Evolutionary conservation across 2,329 filamentous ascomycete genomes (phyloP).

Genomic region (Chrysosporium queenslandicum): DNA sequence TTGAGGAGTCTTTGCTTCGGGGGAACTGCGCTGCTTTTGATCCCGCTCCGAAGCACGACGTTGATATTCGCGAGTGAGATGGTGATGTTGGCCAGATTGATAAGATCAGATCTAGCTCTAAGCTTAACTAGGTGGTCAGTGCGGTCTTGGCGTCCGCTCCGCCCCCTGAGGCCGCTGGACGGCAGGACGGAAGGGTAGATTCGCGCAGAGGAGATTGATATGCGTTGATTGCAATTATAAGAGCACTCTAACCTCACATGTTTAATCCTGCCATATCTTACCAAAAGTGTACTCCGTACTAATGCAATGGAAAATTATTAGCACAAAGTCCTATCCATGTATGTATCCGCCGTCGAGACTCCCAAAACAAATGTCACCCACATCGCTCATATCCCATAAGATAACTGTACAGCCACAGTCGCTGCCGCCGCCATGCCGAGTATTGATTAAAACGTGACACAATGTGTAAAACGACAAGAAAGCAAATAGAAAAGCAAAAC

Average conservation of each 20-base stretch:
- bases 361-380: not conserved
- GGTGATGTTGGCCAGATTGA: slow-evolving; percentile 3
- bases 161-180: not conserved
- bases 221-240: no score
- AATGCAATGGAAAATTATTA: not conserved
- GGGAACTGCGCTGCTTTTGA: not conserved
- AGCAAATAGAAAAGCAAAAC: not conserved
- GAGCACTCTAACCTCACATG: not conserved
- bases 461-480: no score
- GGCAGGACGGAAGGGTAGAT: not conserved
- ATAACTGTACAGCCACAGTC: not conserved
- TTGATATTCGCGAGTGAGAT: not conserved
- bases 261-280: not conserved
- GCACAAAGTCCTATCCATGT: no score
- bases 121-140: not conserved
- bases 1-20: not conserved
- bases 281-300: not conserved
- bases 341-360: not conserved
- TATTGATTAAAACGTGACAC: no score
- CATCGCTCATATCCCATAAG: not conserved
- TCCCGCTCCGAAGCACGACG: not conserved
- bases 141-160: not conserved
- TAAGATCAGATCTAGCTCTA: not conserved
- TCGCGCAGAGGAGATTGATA: no score
- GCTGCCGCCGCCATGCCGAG: no score